Base-by-base conservation (phyloP, 176 grass and related monocot species). In the Musa troglodytarum region DNA sequence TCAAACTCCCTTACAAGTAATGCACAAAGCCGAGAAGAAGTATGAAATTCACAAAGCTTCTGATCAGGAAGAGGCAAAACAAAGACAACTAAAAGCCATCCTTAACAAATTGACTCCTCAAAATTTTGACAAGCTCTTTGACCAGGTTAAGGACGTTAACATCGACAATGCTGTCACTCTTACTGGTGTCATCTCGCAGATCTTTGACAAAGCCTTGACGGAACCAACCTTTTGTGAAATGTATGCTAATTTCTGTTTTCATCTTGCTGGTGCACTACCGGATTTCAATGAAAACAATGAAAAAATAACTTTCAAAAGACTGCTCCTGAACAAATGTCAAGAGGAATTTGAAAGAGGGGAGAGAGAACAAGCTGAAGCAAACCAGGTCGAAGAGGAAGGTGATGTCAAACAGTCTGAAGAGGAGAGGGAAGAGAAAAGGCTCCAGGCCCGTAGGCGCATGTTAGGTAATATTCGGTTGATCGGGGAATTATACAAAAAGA, bases 171-270 rank as follows among this genome's bases (percentile, higher is more conserved):
- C 85, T 49, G 54, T 15, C 52, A 96, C 93, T 73, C 85, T 96
- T 57, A 82, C 59, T 3, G 93, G 93, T 43, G 85, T 96, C 78
- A 96, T 96, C 83, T 88, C 89, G 4, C 93, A 96, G 76, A 92
- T 96, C 81, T 96, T 96, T 88, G 93, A 96, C 79, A 96, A 96
- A 82, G 93, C 93, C 72, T 85, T 96, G 74, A 96, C 72, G 87
- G 93, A 96, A 64, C 93, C 93, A 51, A 96, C 93, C 54, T 96
- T 92, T 76, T 96, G 93, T 86, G 93, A 96, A 82, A 96, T 96
- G 93, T 96, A 96, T 81, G 89, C 93, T 63, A 80, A 88, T 82
- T 96, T 96, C 62, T 96, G 93, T 76, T 83, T 12, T 13, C 79
- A 79, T 82, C 79, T 96, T 77, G 87, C 89, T 24, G 34, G 52